Evolutionary conservation across 306 rosid species (phyloP), one percentile per base, ranked within the genome.

Genomic region (Sechiopsis laciniata): DNA sequence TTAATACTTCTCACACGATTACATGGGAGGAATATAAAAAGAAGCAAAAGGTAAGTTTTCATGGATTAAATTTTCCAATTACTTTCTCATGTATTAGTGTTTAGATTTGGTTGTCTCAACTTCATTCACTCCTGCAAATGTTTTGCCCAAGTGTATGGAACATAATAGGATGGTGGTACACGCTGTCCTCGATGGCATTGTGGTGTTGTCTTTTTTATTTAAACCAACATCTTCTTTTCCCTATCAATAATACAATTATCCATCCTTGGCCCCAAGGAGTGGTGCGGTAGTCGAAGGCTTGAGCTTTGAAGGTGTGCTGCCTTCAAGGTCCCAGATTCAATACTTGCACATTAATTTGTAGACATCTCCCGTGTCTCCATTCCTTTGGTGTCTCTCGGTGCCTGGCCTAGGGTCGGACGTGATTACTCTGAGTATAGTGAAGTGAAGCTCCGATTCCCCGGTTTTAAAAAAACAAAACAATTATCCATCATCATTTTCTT

Each of bases 11-110:
- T 73, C 97, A 95, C 82, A 95, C 99, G 2, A 75, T 95, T 26
- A 95, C 99, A 56, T 95, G 99, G 99, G 99, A 95, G 78, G 97
- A 95, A 83, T 95, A 61, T 76, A 95, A 95, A 69, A 77, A 78
- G 91, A 95, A 95, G 76, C 97, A 95, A 71, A 91, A 95, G 96
- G 98, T 88, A 82, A 79, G 82, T 35, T 52, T 29, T n/a, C 60
- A 37, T 20, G 65, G 50, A 54, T 10, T 12, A 13, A 20, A 20
- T 11, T 67, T 66, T 50, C 40, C 58, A 48, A n/a, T n/a, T n/a
- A n/a, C n/a, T 22, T 69, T 13, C 11, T 48, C 72, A 2, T 45
- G 12, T 22, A 20, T 50, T 7, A 2, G 73, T 48, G 55, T 48
- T 21, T 45, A 48, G 4, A 21, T 68, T 66, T 46, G n/a, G 17